phyloP scores from a whole-genome alignment of 441 rosid genomes.

The Bruguiera hainesii region DNA sequence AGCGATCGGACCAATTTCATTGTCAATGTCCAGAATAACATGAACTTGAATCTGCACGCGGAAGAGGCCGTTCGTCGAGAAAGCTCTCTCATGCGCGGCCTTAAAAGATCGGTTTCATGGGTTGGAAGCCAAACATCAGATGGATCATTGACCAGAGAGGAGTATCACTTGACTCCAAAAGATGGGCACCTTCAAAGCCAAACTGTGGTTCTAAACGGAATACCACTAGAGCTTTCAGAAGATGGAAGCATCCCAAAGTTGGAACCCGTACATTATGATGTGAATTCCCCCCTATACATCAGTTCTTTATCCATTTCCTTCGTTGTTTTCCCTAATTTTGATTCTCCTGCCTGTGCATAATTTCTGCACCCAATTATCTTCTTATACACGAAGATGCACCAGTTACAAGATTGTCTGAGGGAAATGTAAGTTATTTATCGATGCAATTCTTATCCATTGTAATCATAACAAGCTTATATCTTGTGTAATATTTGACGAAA shows the following conservation, averaged over 20 bases:
- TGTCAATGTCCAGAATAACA: constrained; percentile 43
- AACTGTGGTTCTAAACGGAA: constrained; percentile 75
- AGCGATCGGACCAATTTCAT: constrained; percentile 61
- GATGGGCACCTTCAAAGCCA: constrained; percentile 58
- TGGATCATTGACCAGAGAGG: constrained; percentile 56
- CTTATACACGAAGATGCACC: constrained; percentile 12
- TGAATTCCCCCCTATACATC: constrained; percentile 48
- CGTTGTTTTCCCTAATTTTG: constrained; percentile 74
- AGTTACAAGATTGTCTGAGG: background rate
- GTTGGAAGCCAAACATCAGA: constrained; percentile 52
- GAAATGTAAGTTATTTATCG: constrained; percentile 6
- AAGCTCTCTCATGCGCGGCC: constrained; percentile 35
- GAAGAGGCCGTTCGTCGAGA: constrained; percentile 21
- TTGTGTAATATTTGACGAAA: too few species aligned
- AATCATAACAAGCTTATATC: too few species aligned
- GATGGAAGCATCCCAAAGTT: constrained; percentile 58
- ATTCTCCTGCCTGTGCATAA: constrained; percentile 63
- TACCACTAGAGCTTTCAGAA: constrained; percentile 46
- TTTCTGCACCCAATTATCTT: background rate
- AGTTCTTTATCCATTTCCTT: constrained; percentile 67
- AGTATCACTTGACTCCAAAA: constrained; percentile 82
- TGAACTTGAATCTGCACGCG: constrained; percentile 26
- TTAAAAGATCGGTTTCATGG: constrained; percentile 62
- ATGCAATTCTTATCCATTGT: constrained; percentile 3
- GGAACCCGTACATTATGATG: constrained; percentile 45